These are phyloP conservation scores for Leccinum pachyderme DNA, from an alignment of 1,284 basidiomycete genomes.

Conservation along the genomic window DNA sequence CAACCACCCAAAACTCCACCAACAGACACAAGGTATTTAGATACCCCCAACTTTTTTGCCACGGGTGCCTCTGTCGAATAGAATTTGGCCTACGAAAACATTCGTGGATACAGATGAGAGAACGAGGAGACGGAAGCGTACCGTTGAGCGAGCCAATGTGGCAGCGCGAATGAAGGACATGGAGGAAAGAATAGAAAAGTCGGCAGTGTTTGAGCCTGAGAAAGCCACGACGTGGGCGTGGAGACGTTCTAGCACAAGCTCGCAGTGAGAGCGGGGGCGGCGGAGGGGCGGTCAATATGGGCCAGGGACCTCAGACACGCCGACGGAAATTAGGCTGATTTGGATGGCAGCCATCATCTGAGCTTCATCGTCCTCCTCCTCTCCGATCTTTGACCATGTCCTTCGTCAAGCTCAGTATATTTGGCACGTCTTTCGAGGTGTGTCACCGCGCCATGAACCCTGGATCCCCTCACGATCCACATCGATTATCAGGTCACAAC, in stretches of 20 bases:
- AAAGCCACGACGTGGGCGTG: slow-evolving; percentile 6
- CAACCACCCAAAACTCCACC: slow-evolving; percentile 32
- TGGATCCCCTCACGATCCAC: slow-evolving; percentile 18
- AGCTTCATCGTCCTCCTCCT: neutral
- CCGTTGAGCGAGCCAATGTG: slow-evolving; percentile 40
- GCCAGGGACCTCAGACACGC: slow-evolving; percentile 30
- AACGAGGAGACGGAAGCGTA: slow-evolving; percentile 11
- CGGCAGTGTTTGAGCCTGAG: slow-evolving; percentile 22
- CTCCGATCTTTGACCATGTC: slow-evolving; percentile 51
- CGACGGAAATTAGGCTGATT: slow-evolving; percentile 12
- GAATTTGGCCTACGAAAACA: slow-evolving; percentile 32
- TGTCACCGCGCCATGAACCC: slow-evolving; percentile 18
- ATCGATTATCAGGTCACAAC: slow-evolving; percentile 75
- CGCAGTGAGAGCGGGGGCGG: neutral
- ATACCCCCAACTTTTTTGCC: slow-evolving; percentile 41
- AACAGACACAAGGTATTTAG: slow-evolving; percentile 37
- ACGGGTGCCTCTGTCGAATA: slow-evolving; percentile 47
- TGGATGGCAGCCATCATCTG: neutral
- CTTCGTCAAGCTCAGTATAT: slow-evolving; percentile 98
- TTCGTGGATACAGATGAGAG: neutral
- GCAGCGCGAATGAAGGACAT: slow-evolving; percentile 49
- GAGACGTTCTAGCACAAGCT: neutral
- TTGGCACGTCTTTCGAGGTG: slow-evolving; percentile 93
- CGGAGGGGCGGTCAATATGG: neutral
- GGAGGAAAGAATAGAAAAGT: neutral